A percentile compares a stretch with the other conserved stretches of the same genome.
Conservation (phyloP, 768 basidiomycete species). For the Mrakia blollopis region DNA sequence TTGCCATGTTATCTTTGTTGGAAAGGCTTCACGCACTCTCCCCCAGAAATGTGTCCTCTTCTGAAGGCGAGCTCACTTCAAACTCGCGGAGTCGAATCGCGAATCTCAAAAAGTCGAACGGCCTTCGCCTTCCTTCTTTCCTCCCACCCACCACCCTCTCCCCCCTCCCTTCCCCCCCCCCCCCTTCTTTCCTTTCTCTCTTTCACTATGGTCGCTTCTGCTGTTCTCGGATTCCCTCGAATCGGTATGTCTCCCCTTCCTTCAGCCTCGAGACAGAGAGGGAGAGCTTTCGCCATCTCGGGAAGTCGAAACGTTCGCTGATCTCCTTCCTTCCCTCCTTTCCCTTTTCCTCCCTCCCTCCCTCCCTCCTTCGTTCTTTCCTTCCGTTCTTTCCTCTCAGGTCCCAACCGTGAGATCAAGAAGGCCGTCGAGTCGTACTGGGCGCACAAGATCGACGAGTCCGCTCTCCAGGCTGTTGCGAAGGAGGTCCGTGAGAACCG, state of each 20-base stretch:
- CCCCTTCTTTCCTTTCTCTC: not conserved
- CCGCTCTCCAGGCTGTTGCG: constrained; percentile 86
- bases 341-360: not conserved
- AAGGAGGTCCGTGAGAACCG: constrained; percentile 59
- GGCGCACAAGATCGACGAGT: constrained; percentile 82
- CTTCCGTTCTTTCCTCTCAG: constrained; percentile 45
- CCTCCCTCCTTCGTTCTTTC: constrained; percentile 2
- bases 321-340: constrained; percentile 7
- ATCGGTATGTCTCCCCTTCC: constrained; percentile 57
- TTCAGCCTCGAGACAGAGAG: not conserved
- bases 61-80: no score
- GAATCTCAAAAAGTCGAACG: no score
- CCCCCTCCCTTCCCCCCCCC: not conserved
- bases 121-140: not conserved
- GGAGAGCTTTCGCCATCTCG: not conserved
- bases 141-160: constrained; percentile 16
- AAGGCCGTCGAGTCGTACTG: constrained; percentile 99
- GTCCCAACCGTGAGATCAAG: constrained; percentile 89
- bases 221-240: constrained; percentile 87
- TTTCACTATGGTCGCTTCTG: constrained; percentile 55
- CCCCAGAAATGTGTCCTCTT: no score
- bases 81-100: no score
- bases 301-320: not conserved
- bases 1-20: no score
- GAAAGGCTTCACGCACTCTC: no score